These are phyloP conservation scores for Ambispora gerdemannii DNA, from an alignment of 192 early-diverging fungal genomes.

Conservation along the genomic window DNA sequence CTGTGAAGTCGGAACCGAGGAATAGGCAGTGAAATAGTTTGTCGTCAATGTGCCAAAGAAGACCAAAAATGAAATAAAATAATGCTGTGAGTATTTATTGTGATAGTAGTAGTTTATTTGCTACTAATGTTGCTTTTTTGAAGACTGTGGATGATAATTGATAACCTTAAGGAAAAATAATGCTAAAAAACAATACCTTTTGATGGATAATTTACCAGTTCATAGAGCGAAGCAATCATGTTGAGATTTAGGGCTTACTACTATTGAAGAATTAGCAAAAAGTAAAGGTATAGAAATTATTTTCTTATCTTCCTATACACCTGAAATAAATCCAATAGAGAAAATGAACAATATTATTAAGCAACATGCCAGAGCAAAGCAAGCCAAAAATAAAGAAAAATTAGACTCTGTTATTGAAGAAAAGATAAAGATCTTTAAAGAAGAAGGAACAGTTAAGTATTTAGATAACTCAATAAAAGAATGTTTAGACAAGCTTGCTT, in stretches of 20 bases:
- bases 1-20: too few relatives aligned
- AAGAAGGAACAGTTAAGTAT: not conserved
- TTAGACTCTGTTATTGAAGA: not conserved
- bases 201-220: slow-evolving; percentile 9
- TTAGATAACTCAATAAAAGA: too few relatives aligned
- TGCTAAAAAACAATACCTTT: slow-evolving; percentile 7
- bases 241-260: not conserved
- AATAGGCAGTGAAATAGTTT: too few relatives aligned
- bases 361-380: not conserved
- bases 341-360: not conserved
- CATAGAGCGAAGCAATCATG: not conserved
- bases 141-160: too few relatives aligned
- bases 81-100: too few relatives aligned
- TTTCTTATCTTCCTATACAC: not conserved
- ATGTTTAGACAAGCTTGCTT: too few relatives aligned
- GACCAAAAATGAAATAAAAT: too few relatives aligned
- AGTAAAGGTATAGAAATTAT: not conserved
- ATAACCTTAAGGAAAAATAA: too few relatives aligned
- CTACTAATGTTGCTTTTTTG: too few relatives aligned
- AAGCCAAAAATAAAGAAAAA: not conserved
- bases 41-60: too few relatives aligned
- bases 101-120: too few relatives aligned
- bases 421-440: not conserved
- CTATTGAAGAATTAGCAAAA: not conserved
- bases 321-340: not conserved